Percentiles rank a stretch among this genome's conserved stretches.
Conservation (phyloP, 257 asterid genomes). For the Solanum acaule region DNA sequence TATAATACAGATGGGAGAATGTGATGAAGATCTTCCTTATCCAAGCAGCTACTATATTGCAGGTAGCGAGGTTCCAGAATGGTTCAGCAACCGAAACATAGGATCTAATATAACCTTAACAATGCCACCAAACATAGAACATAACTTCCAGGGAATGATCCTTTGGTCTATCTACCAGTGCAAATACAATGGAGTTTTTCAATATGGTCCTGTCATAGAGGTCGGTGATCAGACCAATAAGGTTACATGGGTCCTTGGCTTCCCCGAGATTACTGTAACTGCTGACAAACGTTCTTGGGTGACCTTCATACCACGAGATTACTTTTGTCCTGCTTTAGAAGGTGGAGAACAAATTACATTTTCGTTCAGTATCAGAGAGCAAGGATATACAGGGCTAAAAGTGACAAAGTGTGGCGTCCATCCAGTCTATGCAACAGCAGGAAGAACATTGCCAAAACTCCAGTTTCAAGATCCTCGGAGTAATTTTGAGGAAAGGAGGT, state of each 20-base stretch:
- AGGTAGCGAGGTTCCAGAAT: neutral
- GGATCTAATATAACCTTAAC: neutral
- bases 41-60: neutral
- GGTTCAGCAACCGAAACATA: neutral
- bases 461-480: too few species aligned
- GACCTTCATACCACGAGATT: neutral
- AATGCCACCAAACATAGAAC: neutral
- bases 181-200: rapidly evolving
- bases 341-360: neutral
- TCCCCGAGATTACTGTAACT: neutral
- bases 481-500: neutral
- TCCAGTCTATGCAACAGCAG: neutral
- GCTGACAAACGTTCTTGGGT: neutral
- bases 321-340: neutral
- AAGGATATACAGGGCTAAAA: neutral
- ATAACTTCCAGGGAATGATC: neutral
- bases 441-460: neutral
- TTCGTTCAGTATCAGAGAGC: neutral
- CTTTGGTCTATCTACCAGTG: neutral
- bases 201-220: neutral
- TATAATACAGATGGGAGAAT: neutral
- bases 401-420: neutral
- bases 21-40: neutral
- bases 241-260: neutral
- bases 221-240: neutral